Evolutionary conservation across 2,329 filamentous ascomycete species (phyloP).

Genomic region (Pseudopithomyces maydicus): DNA sequence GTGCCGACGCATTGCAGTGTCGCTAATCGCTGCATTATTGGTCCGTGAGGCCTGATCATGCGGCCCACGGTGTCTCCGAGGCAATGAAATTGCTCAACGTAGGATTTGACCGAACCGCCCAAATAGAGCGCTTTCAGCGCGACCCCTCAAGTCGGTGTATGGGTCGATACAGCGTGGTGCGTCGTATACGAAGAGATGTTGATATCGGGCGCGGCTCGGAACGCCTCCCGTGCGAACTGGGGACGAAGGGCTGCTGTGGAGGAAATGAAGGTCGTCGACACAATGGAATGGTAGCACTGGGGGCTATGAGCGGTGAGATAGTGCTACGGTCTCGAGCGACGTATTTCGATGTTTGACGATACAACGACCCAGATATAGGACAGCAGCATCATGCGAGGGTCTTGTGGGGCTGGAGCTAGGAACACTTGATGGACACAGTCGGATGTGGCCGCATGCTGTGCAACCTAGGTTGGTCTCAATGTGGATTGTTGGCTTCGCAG

Average conservation of each 20-base stretch:
- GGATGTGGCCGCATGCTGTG: slow-evolving; percentile 30
- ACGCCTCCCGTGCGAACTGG: slow-evolving; percentile 9
- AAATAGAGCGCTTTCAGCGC: slow-evolving; percentile 12
- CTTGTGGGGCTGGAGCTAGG: slow-evolving; percentile 21
- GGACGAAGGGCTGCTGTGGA: slow-evolving; percentile 3
- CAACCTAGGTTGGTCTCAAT: slow-evolving; percentile 22
- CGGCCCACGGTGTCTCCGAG: not conserved
- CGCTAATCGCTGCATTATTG: not conserved
- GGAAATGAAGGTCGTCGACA: not conserved
- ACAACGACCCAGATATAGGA: slow-evolving; percentile 18
- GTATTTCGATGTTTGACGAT: slow-evolving; percentile 20
- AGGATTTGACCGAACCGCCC: slow-evolving; percentile 10
- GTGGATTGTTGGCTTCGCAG: slow-evolving; percentile 14
- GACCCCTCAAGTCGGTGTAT: not conserved
- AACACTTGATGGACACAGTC: slow-evolving; percentile 18
- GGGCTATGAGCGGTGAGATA: slow-evolving; percentile 28
- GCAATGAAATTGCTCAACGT: not conserved
- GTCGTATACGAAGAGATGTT: not conserved
- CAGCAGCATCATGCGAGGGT: slow-evolving; percentile 17
- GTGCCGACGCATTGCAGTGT: not conserved
- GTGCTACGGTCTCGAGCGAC: slow-evolving; percentile 24
- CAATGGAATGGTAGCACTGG: slow-evolving; percentile 17
- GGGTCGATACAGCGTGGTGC: not conserved
- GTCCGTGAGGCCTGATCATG: not conserved
- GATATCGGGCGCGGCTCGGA: slow-evolving; percentile 12